These are phyloP conservation scores for Aspergillus candidus DNA, from an alignment of 2,329 filamentous ascomycete genomes.

Conservation along the genomic window DNA sequence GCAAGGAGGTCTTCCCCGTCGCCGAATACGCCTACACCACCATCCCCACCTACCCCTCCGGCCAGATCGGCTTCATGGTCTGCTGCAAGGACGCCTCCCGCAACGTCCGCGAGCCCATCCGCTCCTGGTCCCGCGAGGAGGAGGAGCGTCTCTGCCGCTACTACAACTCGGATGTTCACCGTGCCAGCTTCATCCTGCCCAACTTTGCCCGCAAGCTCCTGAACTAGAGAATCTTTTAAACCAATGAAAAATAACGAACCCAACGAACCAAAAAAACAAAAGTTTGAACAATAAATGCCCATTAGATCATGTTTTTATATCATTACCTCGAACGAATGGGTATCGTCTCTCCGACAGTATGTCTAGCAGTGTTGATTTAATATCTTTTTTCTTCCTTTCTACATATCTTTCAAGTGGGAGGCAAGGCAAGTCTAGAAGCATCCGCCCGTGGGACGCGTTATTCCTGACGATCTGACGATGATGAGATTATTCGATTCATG, in stretches of 20 bases:
- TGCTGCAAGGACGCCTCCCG: slow-evolving; percentile 88
- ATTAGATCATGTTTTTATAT: slow-evolving; percentile 13
- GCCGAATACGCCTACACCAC: slow-evolving; percentile 98
- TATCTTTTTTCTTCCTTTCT: background rate
- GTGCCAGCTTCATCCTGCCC: slow-evolving; percentile 86
- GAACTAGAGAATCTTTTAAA: slow-evolving; percentile 14
- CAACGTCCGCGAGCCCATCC: slow-evolving; percentile 78
- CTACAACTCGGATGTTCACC: slow-evolving; percentile 96
- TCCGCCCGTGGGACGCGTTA: background rate
- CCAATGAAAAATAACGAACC: background rate
- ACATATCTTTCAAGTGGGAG: background rate
- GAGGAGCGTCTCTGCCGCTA: slow-evolving; percentile 91
- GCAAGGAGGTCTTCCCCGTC: slow-evolving; percentile 93
- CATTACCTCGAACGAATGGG: slow-evolving; percentile 4
- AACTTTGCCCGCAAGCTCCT: slow-evolving; percentile 80
- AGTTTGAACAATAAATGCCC: too few relatives aligned
- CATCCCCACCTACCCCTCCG: slow-evolving; percentile 97
- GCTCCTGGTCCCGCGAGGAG: slow-evolving; percentile 75
- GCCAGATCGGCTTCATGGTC: slow-evolving; percentile 99
- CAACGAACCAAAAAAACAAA: too few relatives aligned
- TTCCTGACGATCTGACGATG: slow-evolving; percentile 17
- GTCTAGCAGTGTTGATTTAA: too few relatives aligned
- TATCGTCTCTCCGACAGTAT: too few relatives aligned
- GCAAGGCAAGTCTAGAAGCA: background rate
- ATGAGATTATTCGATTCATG: slow-evolving; percentile 5